phyloP scores from a whole-genome alignment of 2,329 filamentous ascomycete species.

The Stagonosporopsis chrysanthemi region DNA sequence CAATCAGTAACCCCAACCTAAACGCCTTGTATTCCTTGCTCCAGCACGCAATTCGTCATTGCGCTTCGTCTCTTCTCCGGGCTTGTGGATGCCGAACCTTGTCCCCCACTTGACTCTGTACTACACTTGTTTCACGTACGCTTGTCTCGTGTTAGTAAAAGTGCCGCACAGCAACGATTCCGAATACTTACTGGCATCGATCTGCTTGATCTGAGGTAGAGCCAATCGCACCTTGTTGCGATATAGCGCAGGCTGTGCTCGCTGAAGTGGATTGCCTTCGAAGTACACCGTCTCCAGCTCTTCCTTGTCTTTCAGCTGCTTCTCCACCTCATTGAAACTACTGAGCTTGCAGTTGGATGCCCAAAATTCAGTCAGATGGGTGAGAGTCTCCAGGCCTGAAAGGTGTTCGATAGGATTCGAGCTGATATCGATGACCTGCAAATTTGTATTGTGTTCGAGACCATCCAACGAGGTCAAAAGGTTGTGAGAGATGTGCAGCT shows the following conservation, averaged over 20 bases:
- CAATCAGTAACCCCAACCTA: neutral
- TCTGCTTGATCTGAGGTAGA: constrained; percentile 86
- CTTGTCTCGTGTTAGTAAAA: constrained; percentile 21
- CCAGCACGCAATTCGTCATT: neutral
- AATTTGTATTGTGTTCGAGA: constrained; percentile 57
- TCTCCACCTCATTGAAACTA: constrained; percentile 84
- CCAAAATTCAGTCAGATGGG: constrained; percentile 88
- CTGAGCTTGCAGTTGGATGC: constrained; percentile 85
- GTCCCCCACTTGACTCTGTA: neutral
- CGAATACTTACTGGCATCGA: constrained; percentile 85
- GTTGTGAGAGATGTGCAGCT: constrained; percentile 96
- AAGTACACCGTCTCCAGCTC: constrained; percentile 91
- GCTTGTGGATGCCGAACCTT: neutral
- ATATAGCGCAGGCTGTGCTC: constrained; percentile 80
- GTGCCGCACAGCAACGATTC: neutral
- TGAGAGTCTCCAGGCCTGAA: constrained; percentile 72
- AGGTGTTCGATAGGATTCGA: constrained; percentile 84
- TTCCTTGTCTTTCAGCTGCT: constrained; percentile 78
- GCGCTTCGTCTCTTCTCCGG: neutral
- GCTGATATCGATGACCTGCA: constrained; percentile 86
- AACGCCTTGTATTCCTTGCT: constrained; percentile 1
- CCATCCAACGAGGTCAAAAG: constrained; percentile 79
- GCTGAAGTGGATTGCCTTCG: constrained; percentile 90
- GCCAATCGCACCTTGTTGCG: constrained; percentile 91
- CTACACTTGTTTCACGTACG: constrained; percentile 33